Conservation (phyloP, 345 rosid species). For the Erodium maritimum region DNA sequence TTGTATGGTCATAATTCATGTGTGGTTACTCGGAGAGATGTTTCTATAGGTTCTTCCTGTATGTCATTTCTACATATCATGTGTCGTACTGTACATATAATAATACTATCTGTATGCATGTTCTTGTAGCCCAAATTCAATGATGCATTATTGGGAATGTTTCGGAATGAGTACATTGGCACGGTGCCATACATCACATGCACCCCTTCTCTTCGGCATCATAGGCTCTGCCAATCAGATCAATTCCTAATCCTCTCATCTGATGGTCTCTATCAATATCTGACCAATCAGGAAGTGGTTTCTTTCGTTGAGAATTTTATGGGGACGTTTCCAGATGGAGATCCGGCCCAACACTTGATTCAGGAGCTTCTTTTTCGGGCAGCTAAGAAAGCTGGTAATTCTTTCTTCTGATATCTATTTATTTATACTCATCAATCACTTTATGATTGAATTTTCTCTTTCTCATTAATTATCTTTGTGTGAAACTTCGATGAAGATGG, state of each 20-base stretch:
- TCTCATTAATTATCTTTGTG: not conserved
- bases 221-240: slow-evolving; percentile 64
- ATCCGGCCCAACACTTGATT: slow-evolving; percentile 89
- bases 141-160: slow-evolving; percentile 70
- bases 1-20: too few relatives aligned
- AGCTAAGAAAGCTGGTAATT: slow-evolving; percentile 93
- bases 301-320: slow-evolving; percentile 63
- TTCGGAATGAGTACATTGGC: slow-evolving; percentile 79
- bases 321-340: slow-evolving; percentile 95
- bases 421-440: not conserved
- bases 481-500: not conserved
- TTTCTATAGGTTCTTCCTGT: too few relatives aligned
- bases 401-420: not conserved
- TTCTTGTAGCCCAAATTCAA: slow-evolving; percentile 76
- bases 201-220: slow-evolving; percentile 80
- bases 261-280: slow-evolving; percentile 90
- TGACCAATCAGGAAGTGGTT: slow-evolving; percentile 87
- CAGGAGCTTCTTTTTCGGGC: slow-evolving; percentile 89
- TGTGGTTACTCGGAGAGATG: too few relatives aligned
- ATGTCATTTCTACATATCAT: not conserved
- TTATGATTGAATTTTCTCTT: not conserved
- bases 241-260: slow-evolving; percentile 89
- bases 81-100: slow-evolving; percentile 1
- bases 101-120: slow-evolving; percentile 1
- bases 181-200: slow-evolving; percentile 80